Evolutionary conservation across 2,329 filamentous ascomycete genomes (phyloP).

Genomic region (Paradendryphiella salina): DNA sequence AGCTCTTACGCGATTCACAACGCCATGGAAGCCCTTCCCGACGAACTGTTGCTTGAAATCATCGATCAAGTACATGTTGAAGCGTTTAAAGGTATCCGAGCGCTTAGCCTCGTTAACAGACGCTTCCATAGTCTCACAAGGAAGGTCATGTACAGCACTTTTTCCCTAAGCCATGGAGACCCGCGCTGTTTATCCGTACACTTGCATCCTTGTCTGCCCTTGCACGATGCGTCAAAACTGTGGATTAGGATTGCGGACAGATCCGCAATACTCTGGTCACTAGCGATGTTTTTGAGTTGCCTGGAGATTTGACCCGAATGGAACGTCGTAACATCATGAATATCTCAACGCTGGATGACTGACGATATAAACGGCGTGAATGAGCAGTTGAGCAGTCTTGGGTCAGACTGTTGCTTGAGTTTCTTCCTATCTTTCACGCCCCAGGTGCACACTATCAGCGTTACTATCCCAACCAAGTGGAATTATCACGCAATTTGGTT

Average conservation of each 20-base stretch:
- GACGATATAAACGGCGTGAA: not conserved
- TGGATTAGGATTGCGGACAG: slow-evolving; percentile 6
- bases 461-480: not conserved
- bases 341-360: not conserved
- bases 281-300: slow-evolving; percentile 1
- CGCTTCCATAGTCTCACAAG: slow-evolving; percentile 5
- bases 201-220: slow-evolving; percentile 3
- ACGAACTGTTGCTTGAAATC: slow-evolving; percentile 9
- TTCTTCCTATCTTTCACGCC: slow-evolving; percentile 3
- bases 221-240: not conserved
- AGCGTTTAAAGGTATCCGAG: not conserved
- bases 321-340: slow-evolving; percentile 1
- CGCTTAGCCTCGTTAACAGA: slow-evolving; percentile 5
- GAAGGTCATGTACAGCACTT: not conserved
- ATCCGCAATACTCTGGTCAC: not conserved
- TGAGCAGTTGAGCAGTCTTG: not conserved
- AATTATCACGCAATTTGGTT: slow-evolving; percentile 2
- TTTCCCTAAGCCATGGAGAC: not conserved
- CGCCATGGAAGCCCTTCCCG: slow-evolving; percentile 6
- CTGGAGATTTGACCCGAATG: not conserved
- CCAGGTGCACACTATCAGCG: not conserved
- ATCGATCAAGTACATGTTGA: not conserved
- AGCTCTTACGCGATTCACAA: too few species aligned
- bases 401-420: not conserved
- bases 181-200: slow-evolving; percentile 8